Evolutionary conservation across 192 early-diverging fungal species (phyloP), one percentile per base, ranked within the genome.

Genomic region (Paraglomus brasilianum): DNA sequence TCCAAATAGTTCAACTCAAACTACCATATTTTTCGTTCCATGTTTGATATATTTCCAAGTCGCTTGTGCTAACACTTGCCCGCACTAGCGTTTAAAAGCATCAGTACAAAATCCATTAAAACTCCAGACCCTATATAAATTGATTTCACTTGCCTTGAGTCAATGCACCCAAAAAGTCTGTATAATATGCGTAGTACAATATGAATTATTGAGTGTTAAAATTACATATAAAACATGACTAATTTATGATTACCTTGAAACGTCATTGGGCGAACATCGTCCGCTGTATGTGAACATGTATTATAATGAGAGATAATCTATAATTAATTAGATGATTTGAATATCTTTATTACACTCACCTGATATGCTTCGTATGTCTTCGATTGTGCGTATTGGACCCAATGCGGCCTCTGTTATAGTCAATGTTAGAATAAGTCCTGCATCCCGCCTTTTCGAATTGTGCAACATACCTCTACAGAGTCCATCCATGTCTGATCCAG

Each of bases 401-500:
- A 82, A 74, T 4, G 88, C 88, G 0, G 88, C 88, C 72, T 89
- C 87, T 2, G 5, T n/a, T 39, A 52, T 3, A 73, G 24, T 40
- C 1, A 30, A 38, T 9, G 44, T 43, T 36, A 47, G 42, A 14
- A 36, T 36, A 13, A 6, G 13, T 43, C 9, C 41, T 41, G 38
- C 21, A 46, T 41, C 5, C 36, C 17, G n/a, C 30, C 1, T 30
- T 3, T 30, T 30, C 30, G 3, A 30, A 30, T 30, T 30, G 1
- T 30, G 3, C 30, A 30, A 30, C 30, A 30, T 68, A 70, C 50
- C 88, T 19, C 91, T 78, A 65, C 92, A 88, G 24, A 97, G 80
- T 22, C 90, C 89, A 53, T 91, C 90, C 86, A 95, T 91, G 64
- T 97, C 95, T 4, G 92, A 93, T 0, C 94, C 94, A 10, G 91